phyloP scores from a whole-genome alignment of 192 early-diverging fungal species.

The Coemansia sp. region DNA sequence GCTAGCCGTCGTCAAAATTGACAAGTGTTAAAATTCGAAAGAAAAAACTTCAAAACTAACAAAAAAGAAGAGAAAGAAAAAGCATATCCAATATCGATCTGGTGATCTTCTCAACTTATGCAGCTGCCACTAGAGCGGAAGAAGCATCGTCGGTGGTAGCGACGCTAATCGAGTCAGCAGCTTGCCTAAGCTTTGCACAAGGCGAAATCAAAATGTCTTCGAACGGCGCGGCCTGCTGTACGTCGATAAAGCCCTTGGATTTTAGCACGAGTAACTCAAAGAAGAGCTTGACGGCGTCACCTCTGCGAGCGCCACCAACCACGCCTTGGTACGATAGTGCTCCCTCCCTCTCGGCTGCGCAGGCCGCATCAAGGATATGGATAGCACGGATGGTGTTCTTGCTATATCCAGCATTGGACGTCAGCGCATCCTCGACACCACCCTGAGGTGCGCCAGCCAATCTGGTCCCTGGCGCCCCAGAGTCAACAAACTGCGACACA shows the following conservation, averaged over 20 bases:
- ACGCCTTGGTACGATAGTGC: constrained; percentile 40
- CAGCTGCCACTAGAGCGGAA: background rate
- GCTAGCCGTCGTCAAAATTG: background rate
- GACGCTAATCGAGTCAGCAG: constrained; percentile 29
- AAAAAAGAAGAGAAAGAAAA: background rate
- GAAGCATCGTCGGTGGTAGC: background rate
- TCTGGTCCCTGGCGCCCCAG: constrained; percentile 8
- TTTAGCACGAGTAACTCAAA: constrained; percentile 91
- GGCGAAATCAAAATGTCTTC: constrained; percentile 77
- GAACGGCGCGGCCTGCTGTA: constrained; percentile 78
- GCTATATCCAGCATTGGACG: constrained; percentile 50
- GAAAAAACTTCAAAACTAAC: background rate
- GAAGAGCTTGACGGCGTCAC: constrained; percentile 81
- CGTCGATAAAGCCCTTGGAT: constrained; percentile 81
- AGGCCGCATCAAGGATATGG: constrained; percentile 56
- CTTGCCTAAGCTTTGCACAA: constrained; percentile 27
- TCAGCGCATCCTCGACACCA: background rate
- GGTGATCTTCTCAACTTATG: background rate
- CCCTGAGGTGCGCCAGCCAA: background rate
- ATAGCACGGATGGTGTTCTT: constrained; percentile 66
- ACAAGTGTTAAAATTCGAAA: background rate
- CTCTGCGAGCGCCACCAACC: constrained; percentile 53
- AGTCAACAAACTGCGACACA: constrained; percentile 2
- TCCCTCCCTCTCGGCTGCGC: constrained; percentile 26
- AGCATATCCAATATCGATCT: background rate